phyloP scores from a whole-genome alignment of 139 green algal species.

The Limnomonas spitsbergensis region DNA sequence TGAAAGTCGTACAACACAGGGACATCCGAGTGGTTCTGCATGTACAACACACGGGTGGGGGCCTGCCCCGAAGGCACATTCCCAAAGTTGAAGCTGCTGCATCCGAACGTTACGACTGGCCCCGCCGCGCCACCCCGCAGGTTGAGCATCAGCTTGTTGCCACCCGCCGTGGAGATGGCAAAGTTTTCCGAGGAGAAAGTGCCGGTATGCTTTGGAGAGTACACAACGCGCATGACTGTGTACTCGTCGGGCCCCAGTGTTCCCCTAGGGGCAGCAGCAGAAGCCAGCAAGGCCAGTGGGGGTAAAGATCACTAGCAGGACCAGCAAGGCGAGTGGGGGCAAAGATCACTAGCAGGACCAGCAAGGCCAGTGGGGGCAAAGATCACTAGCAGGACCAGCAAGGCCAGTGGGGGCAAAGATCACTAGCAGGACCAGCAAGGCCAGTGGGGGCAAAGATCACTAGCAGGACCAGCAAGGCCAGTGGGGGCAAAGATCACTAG shows the following conservation, averaged over 20 bases:
- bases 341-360: too few species aligned
- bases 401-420: too few species aligned
- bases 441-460: too few species aligned
- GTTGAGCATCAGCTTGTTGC: slow-evolving; percentile 47
- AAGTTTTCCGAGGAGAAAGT: slow-evolving; percentile 60
- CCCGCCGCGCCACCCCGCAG: slow-evolving; percentile 44
- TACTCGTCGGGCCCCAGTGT: slow-evolving; percentile 49
- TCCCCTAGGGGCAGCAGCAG: slow-evolving; percentile 23
- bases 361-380: too few species aligned
- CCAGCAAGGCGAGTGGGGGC: too few species aligned
- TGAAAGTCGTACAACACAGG: slow-evolving; percentile 51
- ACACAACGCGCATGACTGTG: slow-evolving; percentile 45
- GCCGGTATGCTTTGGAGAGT: slow-evolving; percentile 47
- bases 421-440: too few species aligned
- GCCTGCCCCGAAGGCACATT: slow-evolving; percentile 34
- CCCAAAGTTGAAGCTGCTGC: slow-evolving; percentile 59
- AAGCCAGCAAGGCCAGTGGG: not conserved
- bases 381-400: too few species aligned
- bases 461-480: too few species aligned
- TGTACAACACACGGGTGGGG: slow-evolving; percentile 50
- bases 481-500: too few species aligned
- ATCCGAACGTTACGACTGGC: slow-evolving; percentile 45
- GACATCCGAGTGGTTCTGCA: slow-evolving; percentile 58
- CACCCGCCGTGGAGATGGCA: slow-evolving; percentile 47
- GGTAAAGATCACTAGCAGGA: too few species aligned